Conservation (phyloP, 495 filamentous ascomycete species). For the Choiromyces venosus region DNA sequence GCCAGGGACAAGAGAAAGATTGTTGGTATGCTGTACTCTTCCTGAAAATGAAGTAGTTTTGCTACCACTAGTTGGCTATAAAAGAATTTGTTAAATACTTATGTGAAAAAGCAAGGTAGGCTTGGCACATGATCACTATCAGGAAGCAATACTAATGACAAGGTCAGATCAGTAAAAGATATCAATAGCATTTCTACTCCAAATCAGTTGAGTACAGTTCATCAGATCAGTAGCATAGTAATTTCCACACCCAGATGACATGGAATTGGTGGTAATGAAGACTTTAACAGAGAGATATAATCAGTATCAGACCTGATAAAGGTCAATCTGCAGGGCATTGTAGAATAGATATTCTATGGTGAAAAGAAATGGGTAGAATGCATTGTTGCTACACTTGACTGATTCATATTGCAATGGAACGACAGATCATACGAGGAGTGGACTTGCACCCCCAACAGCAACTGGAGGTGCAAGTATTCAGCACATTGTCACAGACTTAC, state of each 20-base stretch:
- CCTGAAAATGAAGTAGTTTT: constrained; percentile 8
- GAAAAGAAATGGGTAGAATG: neutral
- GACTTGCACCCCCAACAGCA: no score
- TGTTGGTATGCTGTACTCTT: constrained; percentile 1
- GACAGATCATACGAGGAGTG: no score
- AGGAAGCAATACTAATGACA: neutral
- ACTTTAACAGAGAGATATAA: neutral
- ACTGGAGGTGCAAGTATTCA: no score
- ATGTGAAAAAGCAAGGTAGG: neutral
- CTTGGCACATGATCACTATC: no score
- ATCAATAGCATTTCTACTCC: neutral
- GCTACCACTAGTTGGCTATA: neutral
- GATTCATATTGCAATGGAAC: no score
- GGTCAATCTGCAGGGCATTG: neutral
- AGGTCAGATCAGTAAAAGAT: constrained; percentile 1
- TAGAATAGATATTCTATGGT: neutral
- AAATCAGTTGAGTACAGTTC: neutral
- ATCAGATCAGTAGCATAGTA: neutral
- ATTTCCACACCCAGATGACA: neutral
- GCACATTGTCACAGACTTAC: no score
- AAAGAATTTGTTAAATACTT: neutral
- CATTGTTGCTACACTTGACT: neutral
- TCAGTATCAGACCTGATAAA: neutral
- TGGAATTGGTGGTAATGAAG: neutral
- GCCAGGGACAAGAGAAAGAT: neutral